A percentile compares a stretch with the other conserved stretches of the same genome.
Conservation (phyloP, 1,139 yeast genomes). For the Yamadazyma atlantica region DNA sequence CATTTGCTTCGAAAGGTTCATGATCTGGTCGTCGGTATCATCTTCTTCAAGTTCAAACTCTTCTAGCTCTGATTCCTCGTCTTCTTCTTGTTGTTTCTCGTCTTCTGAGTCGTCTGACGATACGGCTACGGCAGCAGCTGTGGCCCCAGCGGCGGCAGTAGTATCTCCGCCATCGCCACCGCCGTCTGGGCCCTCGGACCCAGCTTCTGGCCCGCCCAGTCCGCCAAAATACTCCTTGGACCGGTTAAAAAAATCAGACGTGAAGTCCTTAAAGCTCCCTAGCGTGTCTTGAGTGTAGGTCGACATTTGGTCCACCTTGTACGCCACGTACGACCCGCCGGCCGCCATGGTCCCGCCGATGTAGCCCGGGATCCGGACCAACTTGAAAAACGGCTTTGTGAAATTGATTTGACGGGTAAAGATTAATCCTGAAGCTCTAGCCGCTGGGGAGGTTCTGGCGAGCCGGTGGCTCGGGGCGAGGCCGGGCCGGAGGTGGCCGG, state of each 20-base stretch:
- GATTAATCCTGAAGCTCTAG: slow-evolving; percentile 2
- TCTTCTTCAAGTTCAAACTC: slow-evolving; percentile 40
- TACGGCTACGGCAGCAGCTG: slow-evolving; percentile 49
- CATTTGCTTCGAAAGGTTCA: slow-evolving; percentile 90
- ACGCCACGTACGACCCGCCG: slow-evolving; percentile 88
- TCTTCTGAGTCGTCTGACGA: slow-evolving; percentile 20
- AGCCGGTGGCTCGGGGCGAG: no score
- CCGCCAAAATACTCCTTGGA: slow-evolving; percentile 43
- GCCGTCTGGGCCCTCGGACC: slow-evolving; percentile 26
- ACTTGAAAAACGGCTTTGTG: slow-evolving; percentile 38
- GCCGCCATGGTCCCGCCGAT: slow-evolving; percentile 92
- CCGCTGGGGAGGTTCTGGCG: no score
- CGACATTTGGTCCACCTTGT: slow-evolving; percentile 87
- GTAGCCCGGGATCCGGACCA: slow-evolving; percentile 69
- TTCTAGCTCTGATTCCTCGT: slow-evolving; percentile 32
- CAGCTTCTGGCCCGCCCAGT: slow-evolving; percentile 17
- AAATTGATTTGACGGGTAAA: slow-evolving; percentile 39
- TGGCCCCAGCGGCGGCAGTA: slow-evolving; percentile 43
- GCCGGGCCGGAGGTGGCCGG: no score
- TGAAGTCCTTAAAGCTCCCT: slow-evolving; percentile 57
- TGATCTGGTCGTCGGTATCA: slow-evolving; percentile 71
- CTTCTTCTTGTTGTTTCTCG: slow-evolving; percentile 29
- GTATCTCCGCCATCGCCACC: slow-evolving; percentile 33
- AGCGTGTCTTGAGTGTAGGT: slow-evolving; percentile 67
- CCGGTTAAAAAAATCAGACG: slow-evolving; percentile 46